phyloP scores from a whole-genome alignment of 768 basidiomycete genomes.

The Russula foetens region DNA sequence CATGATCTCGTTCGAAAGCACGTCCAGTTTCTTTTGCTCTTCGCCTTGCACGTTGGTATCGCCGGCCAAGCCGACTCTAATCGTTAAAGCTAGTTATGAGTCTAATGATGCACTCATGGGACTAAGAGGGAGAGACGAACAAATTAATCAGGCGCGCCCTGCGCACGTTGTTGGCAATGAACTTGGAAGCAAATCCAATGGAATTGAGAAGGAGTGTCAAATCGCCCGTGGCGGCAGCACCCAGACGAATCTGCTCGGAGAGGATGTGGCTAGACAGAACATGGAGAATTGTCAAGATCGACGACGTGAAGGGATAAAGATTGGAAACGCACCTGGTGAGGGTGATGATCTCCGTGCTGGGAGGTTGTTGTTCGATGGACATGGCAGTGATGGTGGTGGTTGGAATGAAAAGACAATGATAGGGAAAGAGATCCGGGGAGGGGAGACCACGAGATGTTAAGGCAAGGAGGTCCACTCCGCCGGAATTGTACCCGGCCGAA shows the following conservation, averaged over 20 bases:
- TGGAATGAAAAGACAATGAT: constrained; percentile 4
- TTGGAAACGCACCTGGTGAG: constrained; percentile 64
- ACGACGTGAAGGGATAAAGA: constrained; percentile 3
- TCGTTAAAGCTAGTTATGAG: neutral
- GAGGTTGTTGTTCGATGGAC: constrained; percentile 49
- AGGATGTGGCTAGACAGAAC: constrained; percentile 68
- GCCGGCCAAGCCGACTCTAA: constrained; percentile 91
- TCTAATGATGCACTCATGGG: neutral
- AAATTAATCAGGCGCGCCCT: constrained; percentile 96
- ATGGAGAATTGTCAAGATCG: neutral
- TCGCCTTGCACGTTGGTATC: constrained; percentile 97
- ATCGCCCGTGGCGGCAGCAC: constrained; percentile 82
- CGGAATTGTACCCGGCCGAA: neutral
- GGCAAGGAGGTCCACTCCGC: neutral
- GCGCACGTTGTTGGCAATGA: constrained; percentile 96
- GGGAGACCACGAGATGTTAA: constrained; percentile 7
- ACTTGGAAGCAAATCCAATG: constrained; percentile 93
- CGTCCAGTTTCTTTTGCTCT: constrained; percentile 98
- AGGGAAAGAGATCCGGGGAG: constrained; percentile 10
- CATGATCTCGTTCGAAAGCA: constrained; percentile 99
- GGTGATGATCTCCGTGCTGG: constrained; percentile 84
- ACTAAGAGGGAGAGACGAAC: constrained; percentile 37
- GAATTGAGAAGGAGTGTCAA: constrained; percentile 90
- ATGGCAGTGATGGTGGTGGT: constrained; percentile 15
- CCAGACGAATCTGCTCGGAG: constrained; percentile 74